Conservation (phyloP, 345 rosid species). For the Boechera retrofracta region DNA sequence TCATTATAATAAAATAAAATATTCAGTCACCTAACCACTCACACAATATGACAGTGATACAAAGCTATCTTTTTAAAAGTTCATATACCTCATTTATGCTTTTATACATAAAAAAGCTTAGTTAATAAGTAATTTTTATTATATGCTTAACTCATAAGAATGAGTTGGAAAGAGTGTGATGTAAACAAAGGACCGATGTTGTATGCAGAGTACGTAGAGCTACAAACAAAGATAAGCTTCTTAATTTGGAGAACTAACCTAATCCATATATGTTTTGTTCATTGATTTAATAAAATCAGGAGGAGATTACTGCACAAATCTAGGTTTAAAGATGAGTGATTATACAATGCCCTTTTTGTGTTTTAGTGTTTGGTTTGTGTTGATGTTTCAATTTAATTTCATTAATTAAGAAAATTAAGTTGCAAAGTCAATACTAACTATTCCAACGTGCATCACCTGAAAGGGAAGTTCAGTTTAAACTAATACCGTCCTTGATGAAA, state of each 20-base stretch:
- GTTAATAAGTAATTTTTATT: neutral
- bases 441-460: conserved; percentile 42
- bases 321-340: conserved; percentile 27
- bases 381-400: conserved; percentile 23
- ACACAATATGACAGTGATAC: conserved; percentile 33
- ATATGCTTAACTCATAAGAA: conserved; percentile 19
- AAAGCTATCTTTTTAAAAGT: conserved; percentile 26
- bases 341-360: conserved; percentile 24
- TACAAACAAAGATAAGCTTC: conserved; percentile 24
- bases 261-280: conserved; percentile 7
- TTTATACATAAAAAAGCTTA: neutral
- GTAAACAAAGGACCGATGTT: conserved; percentile 7
- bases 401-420: neutral
- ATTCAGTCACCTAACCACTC: conserved; percentile 24
- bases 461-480: conserved; percentile 38
- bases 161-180: conserved; percentile 8
- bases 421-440: conserved; percentile 44
- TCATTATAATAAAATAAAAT: neutral
- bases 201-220: neutral
- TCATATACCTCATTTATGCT: conserved; percentile 16
- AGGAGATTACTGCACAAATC: conserved; percentile 32
- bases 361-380: conserved; percentile 26
- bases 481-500: conserved; percentile 32
- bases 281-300: neutral
- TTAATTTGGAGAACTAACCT: conserved; percentile 27